Evolutionary conservation across 2,329 filamentous ascomycete genomes (phyloP), one percentile per base, ranked within the genome.

Genomic region (Fusarium floridanum): DNA sequence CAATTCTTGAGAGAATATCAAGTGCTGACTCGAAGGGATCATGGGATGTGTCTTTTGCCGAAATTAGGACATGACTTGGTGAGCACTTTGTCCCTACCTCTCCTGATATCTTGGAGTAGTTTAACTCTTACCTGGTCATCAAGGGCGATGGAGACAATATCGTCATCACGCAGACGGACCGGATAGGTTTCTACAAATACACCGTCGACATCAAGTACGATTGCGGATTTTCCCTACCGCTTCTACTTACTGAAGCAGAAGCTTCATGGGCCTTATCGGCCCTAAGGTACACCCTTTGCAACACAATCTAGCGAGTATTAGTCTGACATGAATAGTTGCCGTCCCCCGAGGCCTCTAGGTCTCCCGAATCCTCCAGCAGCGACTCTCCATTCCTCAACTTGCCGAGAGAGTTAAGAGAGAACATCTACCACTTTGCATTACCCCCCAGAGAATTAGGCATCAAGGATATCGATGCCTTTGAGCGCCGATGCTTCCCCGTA

Each of bases 331-430:
- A 50, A 16, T 16, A 61, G 64, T 24, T 37, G 6, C 53, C n/a
- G 10, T 24, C 37, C n/a, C 10, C n/a, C 37, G 27, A 53, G 0
- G 29, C 29, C 3, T 32, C 29, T 32, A 32, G 29, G 29, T 5
- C 29, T 10, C 29, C 12, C 32, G 59, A 22, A 17, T 9, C 32
- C 6, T 20, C 24, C 20, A 10, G 20, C 32, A 22, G 16, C 39
- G 17, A 27, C 39, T 55, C 24, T 17, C 22, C 59, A 32, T 32
- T 57, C 37, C 41, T 61, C 6, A 39, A 48, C 37, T 24, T 69
- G 16, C 70, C 70, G 17, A 32, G 43, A 43, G 70, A 72, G 14
- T 6, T 72, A 29, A 53, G 70, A 34, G 62, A 69, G 14, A 61
- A 56, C 9, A 69, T 72, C 14, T 72, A 72, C 45, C 22, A 16